phyloP scores from a whole-genome alignment of 164 flowering plant genomes.

The Nymphaea colorata region DNA sequence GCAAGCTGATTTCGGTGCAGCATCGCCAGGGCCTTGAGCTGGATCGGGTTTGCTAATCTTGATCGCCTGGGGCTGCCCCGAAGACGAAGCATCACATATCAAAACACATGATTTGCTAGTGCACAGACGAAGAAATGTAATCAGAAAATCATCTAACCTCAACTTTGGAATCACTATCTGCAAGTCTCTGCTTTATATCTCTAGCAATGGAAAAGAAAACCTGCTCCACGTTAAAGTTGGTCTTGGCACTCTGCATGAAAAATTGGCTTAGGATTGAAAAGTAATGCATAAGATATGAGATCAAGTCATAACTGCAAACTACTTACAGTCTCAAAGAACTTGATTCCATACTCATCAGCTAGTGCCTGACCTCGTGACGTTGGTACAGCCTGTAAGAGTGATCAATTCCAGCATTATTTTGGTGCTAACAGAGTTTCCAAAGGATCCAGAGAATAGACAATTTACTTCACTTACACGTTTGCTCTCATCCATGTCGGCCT shows the following conservation, averaged over 20 bases:
- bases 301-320: background rate
- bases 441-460: background rate
- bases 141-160: conserved; percentile 19
- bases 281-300: background rate
- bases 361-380: conserved; percentile 43
- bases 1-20: conserved; percentile 5
- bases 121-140: background rate
- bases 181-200: conserved; percentile 43
- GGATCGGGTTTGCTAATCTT: conserved; percentile 34
- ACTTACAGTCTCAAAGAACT: conserved; percentile 47
- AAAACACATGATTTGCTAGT: background rate
- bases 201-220: conserved; percentile 51
- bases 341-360: conserved; percentile 48
- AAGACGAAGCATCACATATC: background rate
- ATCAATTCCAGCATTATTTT: background rate
- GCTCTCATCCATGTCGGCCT: conserved; percentile 71
- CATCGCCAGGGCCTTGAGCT: conserved; percentile 15
- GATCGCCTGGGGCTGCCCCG: conserved; percentile 34
- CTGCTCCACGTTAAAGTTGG: conserved; percentile 48
- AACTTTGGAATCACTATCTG: conserved; percentile 32
- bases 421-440: background rate
- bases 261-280: background rate
- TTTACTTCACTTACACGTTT: conserved; percentile 31
- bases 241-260: conserved; percentile 40
- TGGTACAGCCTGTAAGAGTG: conserved; percentile 35